Evolutionary conservation across 1,284 basidiomycete species (phyloP).

Genomic region (Wolfiporia cocos): DNA sequence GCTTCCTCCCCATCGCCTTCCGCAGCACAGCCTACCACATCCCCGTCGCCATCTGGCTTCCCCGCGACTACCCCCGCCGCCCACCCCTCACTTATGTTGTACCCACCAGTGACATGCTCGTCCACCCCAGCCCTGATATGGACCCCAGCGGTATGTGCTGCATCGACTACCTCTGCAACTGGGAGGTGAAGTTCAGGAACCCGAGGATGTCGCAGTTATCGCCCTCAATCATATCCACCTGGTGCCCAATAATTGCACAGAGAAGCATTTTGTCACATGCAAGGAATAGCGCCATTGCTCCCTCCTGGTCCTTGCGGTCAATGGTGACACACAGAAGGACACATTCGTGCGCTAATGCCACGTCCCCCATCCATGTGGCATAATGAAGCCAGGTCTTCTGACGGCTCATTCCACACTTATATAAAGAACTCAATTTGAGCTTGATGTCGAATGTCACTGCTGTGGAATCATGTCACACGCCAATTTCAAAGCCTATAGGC

Average conservation of each 20-base stretch:
- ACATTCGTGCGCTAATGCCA: slow-evolving; percentile 13
- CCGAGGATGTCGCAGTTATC: background rate
- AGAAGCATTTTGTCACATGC: slow-evolving; percentile 3
- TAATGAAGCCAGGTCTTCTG: too few species aligned
- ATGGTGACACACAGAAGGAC: slow-evolving; percentile 13
- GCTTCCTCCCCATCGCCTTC: slow-evolving; percentile 86
- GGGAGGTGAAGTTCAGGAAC: slow-evolving; percentile 69
- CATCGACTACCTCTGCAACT: slow-evolving; percentile 66
- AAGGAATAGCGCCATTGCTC: slow-evolving; percentile 11
- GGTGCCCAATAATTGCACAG: background rate
- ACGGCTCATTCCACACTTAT: too few species aligned
- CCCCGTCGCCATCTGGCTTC: slow-evolving; percentile 86
- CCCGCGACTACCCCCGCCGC: slow-evolving; percentile 72
- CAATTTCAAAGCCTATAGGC: too few species aligned
- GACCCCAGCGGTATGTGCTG: slow-evolving; percentile 80
- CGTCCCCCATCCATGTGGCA: slow-evolving; percentile 9
- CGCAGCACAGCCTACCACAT: slow-evolving; percentile 85
- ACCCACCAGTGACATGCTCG: slow-evolving; percentile 90
- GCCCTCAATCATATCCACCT: background rate
- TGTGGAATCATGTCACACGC: too few species aligned
- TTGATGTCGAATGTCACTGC: too few species aligned
- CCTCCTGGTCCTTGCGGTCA: slow-evolving; percentile 9
- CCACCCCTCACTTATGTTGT: slow-evolving; percentile 91
- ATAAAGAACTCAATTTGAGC: too few species aligned
- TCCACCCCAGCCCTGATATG: slow-evolving; percentile 71